Evolutionary conservation across 2,329 filamentous ascomycete genomes (phyloP).

Genomic region (Apiospora koreana): DNA sequence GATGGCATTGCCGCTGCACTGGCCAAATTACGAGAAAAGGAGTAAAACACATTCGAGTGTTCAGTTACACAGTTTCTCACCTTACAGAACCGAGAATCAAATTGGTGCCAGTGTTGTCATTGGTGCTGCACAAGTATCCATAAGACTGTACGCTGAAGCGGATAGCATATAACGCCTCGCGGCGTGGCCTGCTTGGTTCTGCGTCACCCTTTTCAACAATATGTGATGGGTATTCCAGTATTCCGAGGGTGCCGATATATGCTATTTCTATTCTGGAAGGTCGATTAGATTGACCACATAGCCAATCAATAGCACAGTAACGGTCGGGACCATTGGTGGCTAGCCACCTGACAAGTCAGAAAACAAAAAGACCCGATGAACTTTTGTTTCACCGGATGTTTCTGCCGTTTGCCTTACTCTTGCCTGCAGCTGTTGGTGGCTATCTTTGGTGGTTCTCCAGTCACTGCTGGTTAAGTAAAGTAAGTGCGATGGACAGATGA

Average conservation of each 20-base stretch:
- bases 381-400: background rate
- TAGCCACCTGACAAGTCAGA: background rate
- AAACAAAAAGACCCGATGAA: background rate
- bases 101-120: background rate
- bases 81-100: no score
- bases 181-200: background rate
- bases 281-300: background rate
- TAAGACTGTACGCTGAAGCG: background rate
- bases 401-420: background rate
- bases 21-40: constrained; percentile 55
- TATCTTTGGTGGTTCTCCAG: background rate
- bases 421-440: background rate
- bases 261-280: constrained; percentile 1
- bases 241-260: background rate
- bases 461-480: background rate
- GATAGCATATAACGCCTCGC: no score
- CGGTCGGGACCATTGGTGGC: background rate
- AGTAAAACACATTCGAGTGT: constrained; percentile 19
- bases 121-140: background rate
- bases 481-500: background rate
- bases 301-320: background rate
- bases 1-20: constrained; percentile 63
- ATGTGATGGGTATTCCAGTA: background rate
- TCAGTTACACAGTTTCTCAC: background rate
- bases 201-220: background rate